Evolutionary conservation across 2,329 filamentous ascomycete genomes (phyloP), one percentile per base, ranked within the genome.

Genomic region (Epichloe festucae): DNA sequence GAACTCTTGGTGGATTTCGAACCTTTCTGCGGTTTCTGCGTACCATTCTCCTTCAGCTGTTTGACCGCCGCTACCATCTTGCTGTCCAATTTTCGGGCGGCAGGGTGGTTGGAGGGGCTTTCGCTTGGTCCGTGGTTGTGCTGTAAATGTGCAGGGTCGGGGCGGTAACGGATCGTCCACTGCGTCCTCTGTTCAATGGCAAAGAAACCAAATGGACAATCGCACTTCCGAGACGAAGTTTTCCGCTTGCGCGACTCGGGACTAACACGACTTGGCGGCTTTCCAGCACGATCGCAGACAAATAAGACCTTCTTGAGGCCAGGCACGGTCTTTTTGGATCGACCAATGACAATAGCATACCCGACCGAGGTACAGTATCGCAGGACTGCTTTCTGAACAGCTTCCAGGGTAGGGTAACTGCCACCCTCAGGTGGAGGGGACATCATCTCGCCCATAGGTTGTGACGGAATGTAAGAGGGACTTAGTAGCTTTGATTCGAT

Each of bases 161-260:
- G 81, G 4, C 81, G 76, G 59, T 83, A 84, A 49, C 81, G 73
- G 53, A 84, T 76, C 0, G 79, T 79, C 81, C 81, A 84, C 57
- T 84, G 79, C 0, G 79, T 82, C 53, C 81, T 73, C 60, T 83
- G 79, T 63, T 84, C 81, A 40, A 84, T 80, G 51, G 81, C 81
- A 56, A 84, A 84, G 63, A 84, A 83, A n/a, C 81, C 81, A 62
- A 84, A 84, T 34, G 79, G 78, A 56, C 81, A 84, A 58, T 83
- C 80, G 59, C 81, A 84, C 59, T 84, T 84, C 45, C 81, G 73
- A n/a, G 80, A 84, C 8, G 81, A 82, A 1, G 81, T 84, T 61
- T 81, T 81, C 21, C 79, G 73, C 64, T 84, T 84, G 52, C 81
- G 75, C 55, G 77, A 74, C 64, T 84, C 81, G 1, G 80, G 77